Percentiles rank a stretch among this genome's conserved stretches.
phyloP scores from a whole-genome alignment of 768 basidiomycete genomes.

The Mrakia frigida region DNA sequence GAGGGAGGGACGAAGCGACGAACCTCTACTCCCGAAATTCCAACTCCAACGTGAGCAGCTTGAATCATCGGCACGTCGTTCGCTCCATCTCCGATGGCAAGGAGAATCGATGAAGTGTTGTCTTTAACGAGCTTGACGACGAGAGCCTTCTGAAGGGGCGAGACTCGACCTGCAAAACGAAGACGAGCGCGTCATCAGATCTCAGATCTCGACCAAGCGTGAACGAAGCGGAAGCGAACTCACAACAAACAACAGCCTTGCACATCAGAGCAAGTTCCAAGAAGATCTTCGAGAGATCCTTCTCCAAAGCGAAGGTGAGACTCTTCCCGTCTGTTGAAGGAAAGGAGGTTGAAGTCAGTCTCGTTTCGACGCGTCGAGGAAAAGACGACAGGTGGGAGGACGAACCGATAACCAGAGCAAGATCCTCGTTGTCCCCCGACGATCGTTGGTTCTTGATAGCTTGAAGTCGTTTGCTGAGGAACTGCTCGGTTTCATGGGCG shows the following conservation, averaged over 20 bases:
- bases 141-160: constrained; percentile 92
- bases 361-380: too few species aligned
- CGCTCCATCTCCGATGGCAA: constrained; percentile 95
- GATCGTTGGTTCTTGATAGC: constrained; percentile 91
- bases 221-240: constrained; percentile 39
- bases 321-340: constrained; percentile 78
- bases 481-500: constrained; percentile 71
- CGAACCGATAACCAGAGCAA: constrained; percentile 88
- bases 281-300: constrained; percentile 81
- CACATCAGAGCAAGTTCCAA: constrained; percentile 95
- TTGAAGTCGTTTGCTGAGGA: constrained; percentile 76
- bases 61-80: constrained; percentile 99
- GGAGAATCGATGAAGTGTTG: constrained; percentile 83
- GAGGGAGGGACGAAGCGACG: constrained; percentile 31
- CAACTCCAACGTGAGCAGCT: constrained; percentile 94
- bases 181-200: not conserved
- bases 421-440: constrained; percentile 86
- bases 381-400: not conserved
- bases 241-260: constrained; percentile 97
- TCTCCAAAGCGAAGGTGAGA: constrained; percentile 84
- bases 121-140: constrained; percentile 99
- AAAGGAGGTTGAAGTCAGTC: not conserved
- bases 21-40: constrained; percentile 95
- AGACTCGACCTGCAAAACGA: constrained; percentile 70
- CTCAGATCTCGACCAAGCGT: not conserved